A percentile compares a stretch with the other conserved stretches of the same genome.
Evolutionary conservation across 768 basidiomycete genomes (phyloP).

Genomic region (Pleurotus salmoneostramineus): DNA sequence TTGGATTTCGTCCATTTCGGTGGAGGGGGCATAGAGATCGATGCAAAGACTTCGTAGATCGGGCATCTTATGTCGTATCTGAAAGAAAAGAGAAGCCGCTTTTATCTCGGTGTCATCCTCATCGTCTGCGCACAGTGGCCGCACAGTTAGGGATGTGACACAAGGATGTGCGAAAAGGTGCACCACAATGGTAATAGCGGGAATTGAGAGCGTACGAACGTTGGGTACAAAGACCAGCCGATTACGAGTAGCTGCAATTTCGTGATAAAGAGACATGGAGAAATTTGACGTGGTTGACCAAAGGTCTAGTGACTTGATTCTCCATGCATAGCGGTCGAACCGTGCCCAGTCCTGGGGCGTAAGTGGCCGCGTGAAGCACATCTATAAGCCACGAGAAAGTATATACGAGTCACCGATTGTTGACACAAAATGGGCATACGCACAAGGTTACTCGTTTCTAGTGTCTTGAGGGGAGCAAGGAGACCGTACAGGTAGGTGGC

Average conservation of each 20-base stretch:
- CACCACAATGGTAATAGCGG: not conserved
- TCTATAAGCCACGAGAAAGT: too few relatives aligned
- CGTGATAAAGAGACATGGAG: not conserved
- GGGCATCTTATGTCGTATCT: not conserved
- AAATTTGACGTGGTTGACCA: not conserved
- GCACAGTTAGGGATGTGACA: not conserved
- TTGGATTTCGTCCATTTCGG: not conserved
- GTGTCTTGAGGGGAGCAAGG: not conserved
- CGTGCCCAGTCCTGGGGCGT: not conserved
- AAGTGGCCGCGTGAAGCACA: not conserved
- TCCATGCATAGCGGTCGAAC: not conserved
- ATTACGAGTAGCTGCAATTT: not conserved
- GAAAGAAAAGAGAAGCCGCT: not conserved
- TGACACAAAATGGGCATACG: too few relatives aligned
- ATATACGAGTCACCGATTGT: too few relatives aligned
- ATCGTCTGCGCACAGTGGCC: too few relatives aligned
- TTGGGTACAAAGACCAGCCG: not conserved
- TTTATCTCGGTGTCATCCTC: not conserved
- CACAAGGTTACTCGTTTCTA: too few relatives aligned
- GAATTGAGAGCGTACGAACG: not conserved
- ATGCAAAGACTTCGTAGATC: not conserved
- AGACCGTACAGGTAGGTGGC: not conserved
- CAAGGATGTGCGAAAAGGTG: not conserved
- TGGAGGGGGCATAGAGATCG: not conserved
- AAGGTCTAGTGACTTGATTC: not conserved